These are phyloP conservation scores for Penicillium sp. DNA, from an alignment of 2,329 filamentous ascomycete genomes.

Conservation along the genomic window DNA sequence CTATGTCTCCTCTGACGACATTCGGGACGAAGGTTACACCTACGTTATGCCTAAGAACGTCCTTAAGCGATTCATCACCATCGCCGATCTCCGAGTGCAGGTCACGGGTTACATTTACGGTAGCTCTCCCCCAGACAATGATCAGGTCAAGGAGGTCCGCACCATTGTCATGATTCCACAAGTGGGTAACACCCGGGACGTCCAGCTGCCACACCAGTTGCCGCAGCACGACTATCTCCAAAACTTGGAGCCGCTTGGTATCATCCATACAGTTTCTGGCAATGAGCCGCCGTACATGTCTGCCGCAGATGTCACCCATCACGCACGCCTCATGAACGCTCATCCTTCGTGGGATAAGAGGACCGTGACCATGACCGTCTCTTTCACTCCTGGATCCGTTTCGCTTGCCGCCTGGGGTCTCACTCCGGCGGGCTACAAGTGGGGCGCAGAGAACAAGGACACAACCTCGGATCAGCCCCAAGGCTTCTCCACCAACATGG, in stretches of 20 bases:
- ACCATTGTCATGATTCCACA: constrained; percentile 98
- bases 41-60: constrained; percentile 99
- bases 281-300: constrained; percentile 98
- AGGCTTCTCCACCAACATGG: constrained; percentile 88
- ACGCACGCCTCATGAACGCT: constrained; percentile 81
- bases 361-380: constrained; percentile 90
- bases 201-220: constrained; percentile 83
- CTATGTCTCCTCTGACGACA: constrained; percentile 94
- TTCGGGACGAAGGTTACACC: constrained; percentile 83
- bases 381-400: constrained; percentile 94
- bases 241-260: constrained; percentile 81
- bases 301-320: constrained; percentile 88
- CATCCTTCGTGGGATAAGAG: constrained; percentile 82
- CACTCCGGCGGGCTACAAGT: constrained; percentile 89
- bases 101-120: constrained; percentile 96
- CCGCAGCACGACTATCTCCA: constrained; percentile 90
- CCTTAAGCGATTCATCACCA: constrained; percentile 95
- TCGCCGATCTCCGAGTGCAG: constrained; percentile 92
- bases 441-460: constrained; percentile 96
- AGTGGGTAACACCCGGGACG: constrained; percentile 86
- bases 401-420: constrained; percentile 91
- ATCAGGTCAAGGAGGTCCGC: constrained; percentile 93
- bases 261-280: constrained; percentile 93
- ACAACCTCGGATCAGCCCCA: constrained; percentile 86
- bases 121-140: constrained; percentile 85